These are phyloP conservation scores for Mycena pura DNA, from an alignment of 768 basidiomycete genomes.

Conservation along the genomic window DNA sequence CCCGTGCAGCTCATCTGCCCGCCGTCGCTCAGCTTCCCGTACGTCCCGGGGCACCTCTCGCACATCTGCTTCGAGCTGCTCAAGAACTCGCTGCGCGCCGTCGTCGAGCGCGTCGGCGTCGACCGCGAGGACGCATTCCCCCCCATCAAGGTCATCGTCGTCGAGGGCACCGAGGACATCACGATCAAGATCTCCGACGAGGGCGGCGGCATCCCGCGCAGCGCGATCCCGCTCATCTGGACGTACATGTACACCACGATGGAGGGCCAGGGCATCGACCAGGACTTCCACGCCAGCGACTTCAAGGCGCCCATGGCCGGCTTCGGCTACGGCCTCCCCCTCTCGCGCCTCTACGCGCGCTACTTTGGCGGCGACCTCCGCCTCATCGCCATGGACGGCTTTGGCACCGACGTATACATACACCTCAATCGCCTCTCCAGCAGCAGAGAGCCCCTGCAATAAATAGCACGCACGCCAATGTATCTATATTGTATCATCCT, in stretches of 20 bases:
- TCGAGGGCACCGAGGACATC: constrained; percentile 97
- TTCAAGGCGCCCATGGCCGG: constrained; percentile 99
- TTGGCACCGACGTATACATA: constrained; percentile 93
- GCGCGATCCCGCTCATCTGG: constrained; percentile 95
- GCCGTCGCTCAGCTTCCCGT: constrained; percentile 82
- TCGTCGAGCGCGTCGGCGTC: constrained; percentile 90
- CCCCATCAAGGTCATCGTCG: constrained; percentile 92
- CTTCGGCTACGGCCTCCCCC: constrained; percentile 91
- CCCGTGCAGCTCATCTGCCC: constrained; percentile 97
- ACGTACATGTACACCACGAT: constrained; percentile 97
- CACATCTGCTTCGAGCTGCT: constrained; percentile 97
- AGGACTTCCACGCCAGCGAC: constrained; percentile 83
- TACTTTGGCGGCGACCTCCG: constrained; percentile 95
- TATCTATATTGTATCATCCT: neutral
- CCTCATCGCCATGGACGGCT: constrained; percentile 98
- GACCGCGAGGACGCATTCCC: constrained; percentile 83
- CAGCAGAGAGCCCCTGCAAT: constrained; percentile 80
- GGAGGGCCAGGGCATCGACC: constrained; percentile 74
- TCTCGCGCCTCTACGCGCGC: constrained; percentile 92
- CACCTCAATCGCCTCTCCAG: constrained; percentile 87
- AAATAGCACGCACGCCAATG: neutral
- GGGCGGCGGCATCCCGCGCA: constrained; percentile 90
- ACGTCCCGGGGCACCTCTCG: constrained; percentile 95
- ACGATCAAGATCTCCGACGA: constrained; percentile 99
- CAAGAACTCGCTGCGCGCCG: constrained; percentile 96